Evolutionary conservation across 2,329 filamentous ascomycete genomes (phyloP).

Genomic region (Clarireedia hainanense): DNA sequence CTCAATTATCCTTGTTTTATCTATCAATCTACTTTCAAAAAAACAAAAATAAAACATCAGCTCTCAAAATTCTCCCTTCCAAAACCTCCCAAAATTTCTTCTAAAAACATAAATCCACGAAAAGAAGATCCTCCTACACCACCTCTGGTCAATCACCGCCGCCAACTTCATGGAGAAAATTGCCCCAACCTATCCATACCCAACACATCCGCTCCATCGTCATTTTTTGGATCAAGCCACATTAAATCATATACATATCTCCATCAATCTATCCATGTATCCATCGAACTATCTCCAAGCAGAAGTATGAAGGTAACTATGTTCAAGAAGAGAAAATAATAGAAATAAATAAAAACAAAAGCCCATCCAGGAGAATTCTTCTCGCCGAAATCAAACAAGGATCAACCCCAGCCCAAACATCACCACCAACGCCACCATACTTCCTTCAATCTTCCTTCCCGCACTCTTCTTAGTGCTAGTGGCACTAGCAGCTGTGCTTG

Average conservation of each 20-base stretch:
- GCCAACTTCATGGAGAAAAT: neutral
- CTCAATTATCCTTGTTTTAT: no score
- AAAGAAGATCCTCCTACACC: neutral
- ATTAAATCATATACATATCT: neutral
- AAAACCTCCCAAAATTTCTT: neutral
- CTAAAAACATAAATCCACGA: neutral
- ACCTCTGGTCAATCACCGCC: neutral
- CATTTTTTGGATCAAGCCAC: neutral
- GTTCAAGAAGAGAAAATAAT: neutral
- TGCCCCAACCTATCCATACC: neutral
- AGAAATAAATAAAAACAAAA: neutral
- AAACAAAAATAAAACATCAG: neutral
- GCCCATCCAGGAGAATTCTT: no score
- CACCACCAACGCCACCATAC: constrained; percentile 3
- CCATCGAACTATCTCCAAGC: neutral
- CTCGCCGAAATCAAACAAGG: neutral
- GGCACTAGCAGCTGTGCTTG: neutral
- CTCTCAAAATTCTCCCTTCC: neutral
- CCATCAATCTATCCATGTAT: no score
- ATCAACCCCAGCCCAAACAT: constrained; percentile 2
- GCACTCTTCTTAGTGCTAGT: constrained; percentile 2
- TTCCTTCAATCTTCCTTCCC: constrained; percentile 2
- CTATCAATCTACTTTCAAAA: no score
- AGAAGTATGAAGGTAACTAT: neutral
- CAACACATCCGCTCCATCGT: neutral